Evolutionary conservation across 2,329 filamentous ascomycete genomes (phyloP).

Genomic region (Verticillium longisporum): DNA sequence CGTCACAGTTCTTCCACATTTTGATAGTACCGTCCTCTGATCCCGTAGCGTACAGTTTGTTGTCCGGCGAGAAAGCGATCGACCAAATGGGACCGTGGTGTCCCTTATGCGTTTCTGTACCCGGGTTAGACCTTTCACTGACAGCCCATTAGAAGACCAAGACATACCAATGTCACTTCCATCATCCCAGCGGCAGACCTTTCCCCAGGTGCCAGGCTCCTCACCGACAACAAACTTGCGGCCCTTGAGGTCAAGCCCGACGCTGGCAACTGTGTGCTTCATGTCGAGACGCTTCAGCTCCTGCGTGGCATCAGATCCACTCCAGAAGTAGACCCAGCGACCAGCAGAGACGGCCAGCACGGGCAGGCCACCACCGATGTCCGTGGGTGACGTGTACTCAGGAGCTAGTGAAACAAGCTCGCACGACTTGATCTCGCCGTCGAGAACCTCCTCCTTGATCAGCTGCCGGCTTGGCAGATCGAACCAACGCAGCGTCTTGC

Average conservation of each 20-base stretch:
- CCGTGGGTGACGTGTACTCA: constrained; percentile 48
- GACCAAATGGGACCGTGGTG: constrained; percentile 98
- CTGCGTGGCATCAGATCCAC: constrained; percentile 62
- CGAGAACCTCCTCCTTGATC: constrained; percentile 70
- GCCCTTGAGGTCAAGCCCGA: constrained; percentile 75
- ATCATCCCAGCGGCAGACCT: constrained; percentile 83
- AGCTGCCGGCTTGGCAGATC: constrained; percentile 72
- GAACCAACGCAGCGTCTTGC: constrained; percentile 92
- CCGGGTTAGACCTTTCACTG: background rate
- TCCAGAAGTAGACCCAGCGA: constrained; percentile 89
- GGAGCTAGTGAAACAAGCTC: constrained; percentile 71
- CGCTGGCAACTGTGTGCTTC: constrained; percentile 81
- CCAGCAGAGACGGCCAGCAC: constrained; percentile 89
- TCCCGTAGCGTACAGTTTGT: constrained; percentile 91
- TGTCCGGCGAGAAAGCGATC: constrained; percentile 87
- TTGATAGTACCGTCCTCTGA: constrained; percentile 98
- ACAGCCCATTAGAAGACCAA: background rate
- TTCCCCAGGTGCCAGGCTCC: constrained; percentile 92
- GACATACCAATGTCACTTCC: constrained; percentile 66
- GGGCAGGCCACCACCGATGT: constrained; percentile 60
- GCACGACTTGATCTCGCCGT: constrained; percentile 84
- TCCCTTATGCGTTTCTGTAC: constrained; percentile 80
- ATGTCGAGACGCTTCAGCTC: constrained; percentile 75
- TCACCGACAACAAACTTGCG: constrained; percentile 85
- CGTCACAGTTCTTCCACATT: constrained; percentile 69